These are phyloP conservation scores for Cryptococcus depauperatus DNA, from an alignment of 1,284 basidiomycete genomes.

Conservation along the genomic window DNA sequence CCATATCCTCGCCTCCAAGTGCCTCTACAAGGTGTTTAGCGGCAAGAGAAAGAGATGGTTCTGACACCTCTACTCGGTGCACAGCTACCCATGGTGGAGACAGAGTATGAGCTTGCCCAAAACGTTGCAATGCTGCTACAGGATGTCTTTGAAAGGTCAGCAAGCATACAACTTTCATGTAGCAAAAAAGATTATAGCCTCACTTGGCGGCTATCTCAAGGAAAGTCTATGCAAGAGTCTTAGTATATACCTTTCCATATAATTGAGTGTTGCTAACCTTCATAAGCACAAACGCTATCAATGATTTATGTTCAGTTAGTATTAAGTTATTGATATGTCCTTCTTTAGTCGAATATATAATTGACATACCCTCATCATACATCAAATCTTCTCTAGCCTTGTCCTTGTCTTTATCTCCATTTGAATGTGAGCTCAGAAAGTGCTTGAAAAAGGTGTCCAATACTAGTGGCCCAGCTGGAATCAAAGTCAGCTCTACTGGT, in stretches of 20 bases:
- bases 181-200: slow-evolving; percentile 2
- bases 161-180: slow-evolving; percentile 2
- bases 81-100: slow-evolving; percentile 83
- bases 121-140: slow-evolving; percentile 75
- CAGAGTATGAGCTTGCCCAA: slow-evolving; percentile 76
- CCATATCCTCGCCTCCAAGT: slow-evolving; percentile 71
- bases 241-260: background rate
- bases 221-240: slow-evolving; percentile 50
- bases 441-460: slow-evolving; percentile 73
- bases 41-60: slow-evolving; percentile 63
- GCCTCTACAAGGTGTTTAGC: slow-evolving; percentile 68
- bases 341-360: background rate
- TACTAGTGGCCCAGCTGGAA: slow-evolving; percentile 57
- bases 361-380: slow-evolving; percentile 57
- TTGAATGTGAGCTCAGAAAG: slow-evolving; percentile 56
- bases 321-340: too few relatives aligned
- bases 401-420: slow-evolving; percentile 11
- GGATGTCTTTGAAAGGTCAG: slow-evolving; percentile 52
- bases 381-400: slow-evolving; percentile 57
- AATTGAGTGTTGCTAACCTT: slow-evolving; percentile 52
- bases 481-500: background rate
- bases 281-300: slow-evolving; percentile 59
- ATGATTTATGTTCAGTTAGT: too few relatives aligned
- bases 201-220: slow-evolving; percentile 52
- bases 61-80: slow-evolving; percentile 60